Evolutionary conservation across 441 rosid species (phyloP).

Genomic region (Erodium texanum): DNA sequence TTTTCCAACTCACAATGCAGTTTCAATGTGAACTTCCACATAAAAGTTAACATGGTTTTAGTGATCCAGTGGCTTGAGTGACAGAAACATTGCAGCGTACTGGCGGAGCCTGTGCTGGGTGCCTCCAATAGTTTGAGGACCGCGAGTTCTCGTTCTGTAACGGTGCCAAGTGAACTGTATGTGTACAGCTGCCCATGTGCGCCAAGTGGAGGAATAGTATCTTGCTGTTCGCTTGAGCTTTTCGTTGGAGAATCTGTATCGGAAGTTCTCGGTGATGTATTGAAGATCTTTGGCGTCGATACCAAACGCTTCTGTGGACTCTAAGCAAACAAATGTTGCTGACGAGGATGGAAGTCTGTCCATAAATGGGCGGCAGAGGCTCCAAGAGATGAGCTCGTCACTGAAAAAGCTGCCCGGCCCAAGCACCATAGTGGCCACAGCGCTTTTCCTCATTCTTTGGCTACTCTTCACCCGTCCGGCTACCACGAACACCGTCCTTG

Average conservation of each 20-base stretch:
- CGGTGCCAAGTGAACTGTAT: constrained; percentile 50
- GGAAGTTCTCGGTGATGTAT: constrained; percentile 54
- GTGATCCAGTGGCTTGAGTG: too few species aligned
- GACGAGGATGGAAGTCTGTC: constrained; percentile 53
- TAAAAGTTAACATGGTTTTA: too few species aligned
- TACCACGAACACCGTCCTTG: constrained; percentile 43
- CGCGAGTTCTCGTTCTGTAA: constrained; percentile 32
- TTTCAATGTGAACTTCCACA: too few species aligned
- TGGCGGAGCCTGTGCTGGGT: too few species aligned
- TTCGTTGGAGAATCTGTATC: constrained; percentile 38
- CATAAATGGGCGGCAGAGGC: constrained; percentile 47
- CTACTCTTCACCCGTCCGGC: constrained; percentile 34
- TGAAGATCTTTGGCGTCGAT: constrained; percentile 37
- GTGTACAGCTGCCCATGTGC: constrained; percentile 58
- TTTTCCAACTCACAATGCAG: too few species aligned
- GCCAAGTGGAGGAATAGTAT: constrained; percentile 56
- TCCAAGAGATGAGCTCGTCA: constrained; percentile 56
- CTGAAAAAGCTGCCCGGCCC: constrained; percentile 56
- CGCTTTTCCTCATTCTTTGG: too few species aligned
- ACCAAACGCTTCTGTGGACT: constrained; percentile 40
- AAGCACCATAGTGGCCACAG: constrained; percentile 33
- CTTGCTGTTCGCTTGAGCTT: constrained; percentile 48
- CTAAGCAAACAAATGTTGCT: constrained; percentile 40
- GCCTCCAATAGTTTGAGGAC: not conserved
- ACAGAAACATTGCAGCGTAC: too few species aligned